phyloP scores from a whole-genome alignment of 2,329 filamentous ascomycete genomes.

The Aspergillus puulaauensis region DNA sequence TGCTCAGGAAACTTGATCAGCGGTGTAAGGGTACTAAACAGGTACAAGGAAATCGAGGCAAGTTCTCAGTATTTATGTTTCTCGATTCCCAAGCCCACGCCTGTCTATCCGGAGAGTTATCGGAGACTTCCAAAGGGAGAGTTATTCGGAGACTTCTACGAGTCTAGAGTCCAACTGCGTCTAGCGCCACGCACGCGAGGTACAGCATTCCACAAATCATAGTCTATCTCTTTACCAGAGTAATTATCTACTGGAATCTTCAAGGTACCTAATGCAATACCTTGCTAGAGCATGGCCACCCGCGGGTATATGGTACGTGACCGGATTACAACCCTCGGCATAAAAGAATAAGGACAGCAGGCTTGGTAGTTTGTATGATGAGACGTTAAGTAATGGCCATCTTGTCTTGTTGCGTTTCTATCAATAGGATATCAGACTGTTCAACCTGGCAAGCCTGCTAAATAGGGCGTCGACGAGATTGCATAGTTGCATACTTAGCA shows the following conservation, averaged over 20 bases:
- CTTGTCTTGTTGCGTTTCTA: too few species aligned
- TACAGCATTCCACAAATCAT: neutral
- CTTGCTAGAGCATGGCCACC: too few species aligned
- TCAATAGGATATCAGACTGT: too few species aligned
- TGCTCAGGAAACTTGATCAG: neutral
- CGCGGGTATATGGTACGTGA: neutral
- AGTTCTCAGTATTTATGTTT: neutral
- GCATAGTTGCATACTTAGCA: too few species aligned
- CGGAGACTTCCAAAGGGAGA: neutral
- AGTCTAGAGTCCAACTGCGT: neutral
- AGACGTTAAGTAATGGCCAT: too few species aligned
- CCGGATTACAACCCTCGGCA: neutral
- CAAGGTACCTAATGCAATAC: neutral
- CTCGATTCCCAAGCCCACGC: neutral
- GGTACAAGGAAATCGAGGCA: neutral
- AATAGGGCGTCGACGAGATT: too few species aligned
- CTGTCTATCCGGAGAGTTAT: too few species aligned
- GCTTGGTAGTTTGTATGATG: too few species aligned
- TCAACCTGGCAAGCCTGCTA: too few species aligned
- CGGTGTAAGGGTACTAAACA: neutral
- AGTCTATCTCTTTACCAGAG: neutral
- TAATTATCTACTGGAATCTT: neutral
- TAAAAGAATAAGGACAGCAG: too few species aligned
- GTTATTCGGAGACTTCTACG: constrained; percentile 12
- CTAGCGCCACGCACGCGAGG: neutral